Conservation (phyloP, 2,329 filamentous ascomycete species). For the Epichloe elymi region DNA sequence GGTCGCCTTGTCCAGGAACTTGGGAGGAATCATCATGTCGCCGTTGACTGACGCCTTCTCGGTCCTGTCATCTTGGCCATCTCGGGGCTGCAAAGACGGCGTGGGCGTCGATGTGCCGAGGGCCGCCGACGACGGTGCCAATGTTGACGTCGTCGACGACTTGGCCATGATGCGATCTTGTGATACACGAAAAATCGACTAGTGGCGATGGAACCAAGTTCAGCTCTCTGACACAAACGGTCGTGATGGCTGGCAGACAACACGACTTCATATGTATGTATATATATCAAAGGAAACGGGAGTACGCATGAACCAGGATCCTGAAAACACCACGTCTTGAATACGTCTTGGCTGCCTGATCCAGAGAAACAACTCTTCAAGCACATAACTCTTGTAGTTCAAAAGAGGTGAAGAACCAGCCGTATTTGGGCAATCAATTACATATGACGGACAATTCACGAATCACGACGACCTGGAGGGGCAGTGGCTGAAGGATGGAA, state of each 20-base stretch:
- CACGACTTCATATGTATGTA: too few species aligned
- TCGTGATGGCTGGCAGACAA: too few species aligned
- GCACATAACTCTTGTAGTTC: not conserved
- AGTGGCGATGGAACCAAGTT: too few species aligned
- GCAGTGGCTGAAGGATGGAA: not conserved
- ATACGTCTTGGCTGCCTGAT: conserved; percentile 6
- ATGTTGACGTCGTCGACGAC: not conserved
- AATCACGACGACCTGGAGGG: too few species aligned
- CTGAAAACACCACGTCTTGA: not conserved
- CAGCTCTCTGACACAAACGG: too few species aligned
- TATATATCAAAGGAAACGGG: too few species aligned
- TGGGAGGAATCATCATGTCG: not conserved
- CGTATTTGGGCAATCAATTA: not conserved
- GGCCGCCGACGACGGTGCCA: not conserved
- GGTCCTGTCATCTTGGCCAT: not conserved
- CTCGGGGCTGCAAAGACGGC: not conserved
- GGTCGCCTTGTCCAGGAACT: conserved; percentile 15
- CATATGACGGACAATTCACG: not conserved
- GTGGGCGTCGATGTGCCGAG: not conserved
- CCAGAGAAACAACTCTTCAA: not conserved
- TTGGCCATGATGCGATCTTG: not conserved
- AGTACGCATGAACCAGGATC: too few species aligned
- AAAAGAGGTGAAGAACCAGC: not conserved
- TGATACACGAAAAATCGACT: too few species aligned
- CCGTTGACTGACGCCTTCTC: not conserved